phyloP scores from a whole-genome alignment of 2,329 filamentous ascomycete species.

The Teratosphaeria pseudoeucalypti region DNA sequence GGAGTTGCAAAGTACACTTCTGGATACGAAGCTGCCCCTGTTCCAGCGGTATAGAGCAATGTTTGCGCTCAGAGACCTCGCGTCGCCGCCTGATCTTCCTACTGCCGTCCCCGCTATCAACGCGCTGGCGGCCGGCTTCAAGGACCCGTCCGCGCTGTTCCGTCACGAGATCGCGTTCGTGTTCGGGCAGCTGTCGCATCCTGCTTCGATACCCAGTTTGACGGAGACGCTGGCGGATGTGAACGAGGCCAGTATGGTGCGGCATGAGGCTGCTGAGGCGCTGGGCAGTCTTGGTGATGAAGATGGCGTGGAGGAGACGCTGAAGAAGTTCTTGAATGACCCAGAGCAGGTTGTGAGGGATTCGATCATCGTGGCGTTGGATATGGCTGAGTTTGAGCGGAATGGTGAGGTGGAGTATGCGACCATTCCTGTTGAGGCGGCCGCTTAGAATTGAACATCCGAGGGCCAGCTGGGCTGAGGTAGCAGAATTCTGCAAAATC shows the following conservation, averaged over 20 bases:
- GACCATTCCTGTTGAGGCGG: slow-evolving; percentile 52
- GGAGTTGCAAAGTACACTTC: slow-evolving; percentile 63
- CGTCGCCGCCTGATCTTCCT: slow-evolving; percentile 81
- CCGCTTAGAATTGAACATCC: slow-evolving; percentile 3
- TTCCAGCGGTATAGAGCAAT: slow-evolving; percentile 95
- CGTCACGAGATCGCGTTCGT: slow-evolving; percentile 97
- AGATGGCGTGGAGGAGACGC: slow-evolving; percentile 76
- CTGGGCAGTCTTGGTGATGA: slow-evolving; percentile 89
- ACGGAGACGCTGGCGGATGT: slow-evolving; percentile 66
- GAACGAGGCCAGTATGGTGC: slow-evolving; percentile 87
- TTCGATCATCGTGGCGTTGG: slow-evolving; percentile 86
- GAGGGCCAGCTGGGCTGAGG: background rate
- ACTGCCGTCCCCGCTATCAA: slow-evolving; percentile 81
- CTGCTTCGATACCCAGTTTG: slow-evolving; percentile 88
- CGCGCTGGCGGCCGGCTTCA: slow-evolving; percentile 74
- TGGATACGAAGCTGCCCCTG: slow-evolving; percentile 68
- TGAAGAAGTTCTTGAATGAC: slow-evolving; percentile 78
- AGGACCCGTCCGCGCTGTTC: slow-evolving; percentile 82
- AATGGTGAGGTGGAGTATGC: slow-evolving; percentile 84
- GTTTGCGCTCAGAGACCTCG: slow-evolving; percentile 92
- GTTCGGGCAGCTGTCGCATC: slow-evolving; percentile 90
- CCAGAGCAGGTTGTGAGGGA: slow-evolving; percentile 88
- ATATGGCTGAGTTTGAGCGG: slow-evolving; percentile 97
- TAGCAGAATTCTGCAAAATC: background rate
- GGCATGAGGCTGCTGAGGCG: slow-evolving; percentile 93